Base-by-base conservation (phyloP, 164 flowering plant genomes). In the Sextonia rubra region DNA sequence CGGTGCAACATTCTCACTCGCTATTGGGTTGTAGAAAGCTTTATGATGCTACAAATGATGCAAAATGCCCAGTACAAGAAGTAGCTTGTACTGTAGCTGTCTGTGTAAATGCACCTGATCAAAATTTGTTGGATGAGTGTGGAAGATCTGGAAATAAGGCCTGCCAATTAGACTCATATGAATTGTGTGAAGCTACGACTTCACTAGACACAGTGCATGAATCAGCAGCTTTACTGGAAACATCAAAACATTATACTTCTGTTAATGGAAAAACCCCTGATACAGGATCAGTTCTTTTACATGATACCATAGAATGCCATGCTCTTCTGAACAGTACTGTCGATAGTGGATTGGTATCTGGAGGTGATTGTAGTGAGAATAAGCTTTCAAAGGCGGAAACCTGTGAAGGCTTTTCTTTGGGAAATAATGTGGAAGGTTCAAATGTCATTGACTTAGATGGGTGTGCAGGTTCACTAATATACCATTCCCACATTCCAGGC, bases 1-100 rank as follows among this genome's bases (percentile, higher is more conserved):
- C 72, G 62, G 80, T 80, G 37, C 83, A 78, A 75, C 78, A 63
- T 65, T 77, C 84, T 44, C 81, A 81, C 69, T 77, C 86, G 65
- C 71, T 80, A 68, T 72, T 89, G 64, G 80, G 78, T 75, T 78
- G 88, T 11, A 85, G 83, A 52, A 79, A 73, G n/a, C 77, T 77
- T 77, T 79, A 81, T 30, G 27, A 75, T 12, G 68, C 87, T 74
- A 12, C 64, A 55, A 86, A 84, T 72, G 93, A 89, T 44, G 80
- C 73, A 64, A 61, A 75, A 14, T 77, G 71, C 73, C 63, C 80
- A 17, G 80, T 85, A 29, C 79, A 87, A 37, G 87, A 84, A 37
- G 69, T 73, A 74, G 73, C 81, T 74, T 75, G 78, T 77, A 83
- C 79, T 69, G 61, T 70, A 27, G 77, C 62, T 44, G 69, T 69